Percentiles rank a stretch among this genome's conserved stretches.
Evolutionary conservation across 2,329 filamentous ascomycete genomes (phyloP).

Genomic region (Microascus cirrosus): DNA sequence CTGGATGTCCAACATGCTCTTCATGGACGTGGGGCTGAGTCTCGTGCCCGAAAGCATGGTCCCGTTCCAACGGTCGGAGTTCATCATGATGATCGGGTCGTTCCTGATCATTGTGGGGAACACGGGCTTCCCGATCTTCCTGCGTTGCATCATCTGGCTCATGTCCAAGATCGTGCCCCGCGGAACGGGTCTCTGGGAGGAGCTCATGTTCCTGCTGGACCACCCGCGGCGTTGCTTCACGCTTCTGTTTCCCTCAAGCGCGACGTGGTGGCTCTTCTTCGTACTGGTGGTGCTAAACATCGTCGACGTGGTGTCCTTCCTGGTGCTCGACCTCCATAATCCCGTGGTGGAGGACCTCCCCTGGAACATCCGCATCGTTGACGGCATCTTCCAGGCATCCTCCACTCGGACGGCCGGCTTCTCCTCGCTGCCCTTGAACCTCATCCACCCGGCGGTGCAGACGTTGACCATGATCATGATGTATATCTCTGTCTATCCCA

Average conservation of each 20-base stretch:
- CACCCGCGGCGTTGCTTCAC: conserved; percentile 96
- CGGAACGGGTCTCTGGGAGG: conserved; percentile 70
- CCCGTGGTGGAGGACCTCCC: conserved; percentile 56
- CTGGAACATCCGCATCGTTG: conserved; percentile 64
- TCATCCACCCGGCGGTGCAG: conserved; percentile 81
- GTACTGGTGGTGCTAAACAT: conserved; percentile 74
- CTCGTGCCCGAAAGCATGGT: conserved; percentile 90
- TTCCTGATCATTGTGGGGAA: conserved; percentile 93
- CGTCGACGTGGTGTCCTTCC: conserved; percentile 80
- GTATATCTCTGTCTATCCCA: conserved; percentile 96
- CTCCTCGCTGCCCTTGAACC: conserved; percentile 63
- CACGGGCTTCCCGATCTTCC: conserved; percentile 89
- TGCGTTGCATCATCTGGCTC: conserved; percentile 86
- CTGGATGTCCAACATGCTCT: conserved; percentile 77
- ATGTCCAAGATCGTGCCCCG: conserved; percentile 54
- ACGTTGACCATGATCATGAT: conserved; percentile 97
- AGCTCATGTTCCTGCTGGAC: conserved; percentile 80
- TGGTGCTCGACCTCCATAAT: conserved; percentile 80
- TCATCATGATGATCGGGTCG: conserved; percentile 64
- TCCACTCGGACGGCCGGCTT: conserved; percentile 89
- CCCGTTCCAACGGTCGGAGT: conserved; percentile 69
- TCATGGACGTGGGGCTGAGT: conserved; percentile 92
- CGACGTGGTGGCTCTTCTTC: conserved; percentile 93
- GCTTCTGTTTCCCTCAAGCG: conserved; percentile 75
- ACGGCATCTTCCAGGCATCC: conserved; percentile 82